Evolutionary conservation across 2,329 filamentous ascomycete genomes (phyloP).

Genomic region (Trichoderma cornu-damae): DNA sequence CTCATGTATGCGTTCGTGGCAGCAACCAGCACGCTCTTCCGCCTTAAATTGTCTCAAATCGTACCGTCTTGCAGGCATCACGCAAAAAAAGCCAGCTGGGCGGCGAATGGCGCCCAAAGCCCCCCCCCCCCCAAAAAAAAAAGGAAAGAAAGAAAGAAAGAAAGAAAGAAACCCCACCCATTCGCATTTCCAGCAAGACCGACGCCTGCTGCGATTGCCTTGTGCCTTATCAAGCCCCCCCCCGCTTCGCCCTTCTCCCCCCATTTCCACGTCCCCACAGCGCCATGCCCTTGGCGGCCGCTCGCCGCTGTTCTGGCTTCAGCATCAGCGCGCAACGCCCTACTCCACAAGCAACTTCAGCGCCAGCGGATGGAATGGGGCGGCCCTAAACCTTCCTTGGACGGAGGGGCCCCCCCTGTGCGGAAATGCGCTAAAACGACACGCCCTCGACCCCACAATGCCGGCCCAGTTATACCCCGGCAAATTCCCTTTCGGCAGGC

Average conservation of each 20-base stretch:
- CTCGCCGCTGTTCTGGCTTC: conserved; percentile 13
- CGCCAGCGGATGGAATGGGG: neutral
- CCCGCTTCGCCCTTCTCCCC: neutral
- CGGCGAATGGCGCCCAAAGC: conserved; percentile 12
- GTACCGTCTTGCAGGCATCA: conserved; percentile 5
- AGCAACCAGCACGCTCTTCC: neutral
- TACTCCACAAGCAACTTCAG: neutral
- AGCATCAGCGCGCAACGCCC: conserved; percentile 12
- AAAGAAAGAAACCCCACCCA: too few species aligned
- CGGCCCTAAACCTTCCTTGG: neutral
- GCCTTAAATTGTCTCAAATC: conserved; percentile 11
- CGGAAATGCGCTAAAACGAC: neutral
- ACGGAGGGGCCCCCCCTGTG: neutral
- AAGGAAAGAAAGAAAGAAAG: too few species aligned
- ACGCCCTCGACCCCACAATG: conserved; percentile 2
- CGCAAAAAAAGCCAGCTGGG: conserved; percentile 5
- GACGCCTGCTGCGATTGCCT: conserved; percentile 13
- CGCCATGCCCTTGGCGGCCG: conserved; percentile 11
- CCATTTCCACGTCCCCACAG: conserved; percentile 7
- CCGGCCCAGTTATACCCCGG: conserved; percentile 9
- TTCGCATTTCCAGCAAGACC: neutral
- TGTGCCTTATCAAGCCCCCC: conserved; percentile 4
- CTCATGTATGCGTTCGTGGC: neutral
- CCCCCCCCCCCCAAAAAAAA: too few species aligned
- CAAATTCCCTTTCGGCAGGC: conserved; percentile 1